These are phyloP conservation scores for Boletus albobrunnescens DNA, from an alignment of 1,284 basidiomycete genomes.

Conservation along the genomic window DNA sequence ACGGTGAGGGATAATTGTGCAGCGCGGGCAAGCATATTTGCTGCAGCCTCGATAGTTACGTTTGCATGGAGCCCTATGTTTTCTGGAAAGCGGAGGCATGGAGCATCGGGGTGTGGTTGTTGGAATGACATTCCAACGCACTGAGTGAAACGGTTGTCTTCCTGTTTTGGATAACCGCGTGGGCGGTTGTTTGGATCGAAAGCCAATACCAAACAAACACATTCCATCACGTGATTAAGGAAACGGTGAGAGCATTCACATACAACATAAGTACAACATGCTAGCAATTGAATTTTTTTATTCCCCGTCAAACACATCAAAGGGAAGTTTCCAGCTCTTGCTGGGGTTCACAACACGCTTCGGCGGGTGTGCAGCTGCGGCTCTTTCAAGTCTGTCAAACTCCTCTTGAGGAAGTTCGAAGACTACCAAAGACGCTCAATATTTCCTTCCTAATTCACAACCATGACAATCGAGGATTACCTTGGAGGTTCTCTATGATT, in stretches of 20 bases:
- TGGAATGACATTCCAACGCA: conserved; percentile 29
- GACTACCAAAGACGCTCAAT: conserved; percentile 35
- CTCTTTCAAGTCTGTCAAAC: conserved; percentile 58
- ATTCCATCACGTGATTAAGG: conserved; percentile 10
- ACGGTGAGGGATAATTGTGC: conserved; percentile 48
- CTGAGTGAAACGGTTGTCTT: background rate
- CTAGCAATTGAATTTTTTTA: too few species aligned
- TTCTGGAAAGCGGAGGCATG: conserved; percentile 67
- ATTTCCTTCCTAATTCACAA: background rate
- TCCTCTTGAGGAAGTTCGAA: conserved; percentile 49
- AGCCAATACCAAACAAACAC: conserved; percentile 26
- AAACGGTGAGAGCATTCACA: background rate
- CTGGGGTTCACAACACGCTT: conserved; percentile 61
- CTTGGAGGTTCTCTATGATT: conserved; percentile 66
- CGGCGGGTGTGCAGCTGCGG: conserved; percentile 51
- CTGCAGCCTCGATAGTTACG: conserved; percentile 54
- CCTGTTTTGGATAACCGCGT: conserved; percentile 10
- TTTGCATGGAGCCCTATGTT: conserved; percentile 52
- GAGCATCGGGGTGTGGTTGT: conserved; percentile 46
- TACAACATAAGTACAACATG: too few species aligned
- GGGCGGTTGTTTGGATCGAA: conserved; percentile 31
- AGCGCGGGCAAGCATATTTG: conserved; percentile 56
- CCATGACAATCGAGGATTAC: conserved; percentile 31
- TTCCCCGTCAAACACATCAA: conserved; percentile 56
- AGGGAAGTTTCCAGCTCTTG: conserved; percentile 55